A percentile compares a stretch with the other conserved stretches of the same genome.
Conservation (phyloP, 371 early-diverging fungal genomes). For the Batrachochytrium dendrobatidis region DNA sequence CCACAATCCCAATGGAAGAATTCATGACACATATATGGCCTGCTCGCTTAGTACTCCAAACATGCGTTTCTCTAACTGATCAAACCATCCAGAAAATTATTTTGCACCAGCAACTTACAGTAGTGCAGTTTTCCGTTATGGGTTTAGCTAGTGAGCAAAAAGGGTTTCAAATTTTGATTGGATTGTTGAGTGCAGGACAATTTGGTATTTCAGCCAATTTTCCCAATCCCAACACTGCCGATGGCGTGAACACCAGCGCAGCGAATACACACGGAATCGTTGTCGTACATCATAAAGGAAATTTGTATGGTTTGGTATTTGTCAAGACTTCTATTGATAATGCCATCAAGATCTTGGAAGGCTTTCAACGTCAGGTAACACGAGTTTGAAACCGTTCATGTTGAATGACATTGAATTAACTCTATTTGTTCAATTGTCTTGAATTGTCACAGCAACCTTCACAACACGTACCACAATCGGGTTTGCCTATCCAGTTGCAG, state of each 20-base stretch:
- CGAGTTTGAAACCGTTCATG: background rate
- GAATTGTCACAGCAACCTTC: background rate
- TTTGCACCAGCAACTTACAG: background rate
- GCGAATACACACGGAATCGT: background rate
- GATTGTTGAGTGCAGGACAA: background rate
- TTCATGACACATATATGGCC: background rate
- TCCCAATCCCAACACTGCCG: background rate
- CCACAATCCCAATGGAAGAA: background rate
- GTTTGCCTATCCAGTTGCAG: background rate
- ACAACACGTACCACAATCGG: background rate
- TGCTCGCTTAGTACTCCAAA: background rate
- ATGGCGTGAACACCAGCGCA: background rate
- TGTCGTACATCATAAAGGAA: background rate
- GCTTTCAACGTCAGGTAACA: background rate
- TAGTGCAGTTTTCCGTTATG: background rate
- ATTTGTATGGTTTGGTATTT: background rate
- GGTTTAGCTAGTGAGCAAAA: no score
- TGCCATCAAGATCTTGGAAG: background rate
- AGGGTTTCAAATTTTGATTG: background rate
- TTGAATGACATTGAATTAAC: background rate
- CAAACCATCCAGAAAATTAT: background rate
- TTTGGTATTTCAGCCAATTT: background rate
- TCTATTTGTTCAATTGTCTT: background rate
- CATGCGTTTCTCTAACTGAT: background rate
- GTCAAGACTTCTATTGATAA: background rate